Base-by-base conservation (phyloP, 2,329 filamentous ascomycete species). In the Microthyrium microscopicum region DNA sequence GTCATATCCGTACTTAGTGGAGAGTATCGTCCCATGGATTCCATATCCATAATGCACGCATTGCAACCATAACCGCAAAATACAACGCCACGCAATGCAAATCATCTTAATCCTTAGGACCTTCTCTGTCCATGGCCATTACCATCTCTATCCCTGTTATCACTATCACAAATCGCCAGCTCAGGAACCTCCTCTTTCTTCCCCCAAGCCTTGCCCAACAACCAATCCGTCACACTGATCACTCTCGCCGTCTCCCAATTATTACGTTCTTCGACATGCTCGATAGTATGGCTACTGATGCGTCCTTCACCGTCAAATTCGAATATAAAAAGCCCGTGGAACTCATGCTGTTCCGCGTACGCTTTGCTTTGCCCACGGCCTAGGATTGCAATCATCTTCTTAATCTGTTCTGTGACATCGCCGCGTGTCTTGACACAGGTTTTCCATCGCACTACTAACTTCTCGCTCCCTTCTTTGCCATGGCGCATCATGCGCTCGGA, bases 311-410 rank as follows among this genome's bases (percentile, higher is more conserved):
- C 66, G 49, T 95, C 89, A 51, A 98, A 98, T 42, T 92, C 82
- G 52, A 98, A 98, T 38, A 93, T 77, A 55, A 95, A 98, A 8
- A 95, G 56, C 0, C 89, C 89, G 1, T 75, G 81, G 45, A 95
- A 95, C 48, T 85, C 78, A 47, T 77, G 16, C 53, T 44, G 7
- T 40, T 37, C 20, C 22, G 27, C 26, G 38, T 31, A 9, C 35
- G 31, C 13, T 40, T 41, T 25, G 22, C 22, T 25, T 8, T 18
- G 55, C 13, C 68, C 61, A 32, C 70, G 65, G 9, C 64, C 61
- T 4, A 75, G 58, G 26, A 71, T 66, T 25, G 61, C 61, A 13
- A 55, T 63, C 37, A 69, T 66, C 49, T 63, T 65, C 39, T 68
- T 63, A 11, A 68, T 60, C 19, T 61, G 62, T 61, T 62, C 4